Evolutionary conservation across 1,139 yeast genomes (phyloP), one percentile per base, ranked within the genome.

Genomic region (Pichia sp.): DNA sequence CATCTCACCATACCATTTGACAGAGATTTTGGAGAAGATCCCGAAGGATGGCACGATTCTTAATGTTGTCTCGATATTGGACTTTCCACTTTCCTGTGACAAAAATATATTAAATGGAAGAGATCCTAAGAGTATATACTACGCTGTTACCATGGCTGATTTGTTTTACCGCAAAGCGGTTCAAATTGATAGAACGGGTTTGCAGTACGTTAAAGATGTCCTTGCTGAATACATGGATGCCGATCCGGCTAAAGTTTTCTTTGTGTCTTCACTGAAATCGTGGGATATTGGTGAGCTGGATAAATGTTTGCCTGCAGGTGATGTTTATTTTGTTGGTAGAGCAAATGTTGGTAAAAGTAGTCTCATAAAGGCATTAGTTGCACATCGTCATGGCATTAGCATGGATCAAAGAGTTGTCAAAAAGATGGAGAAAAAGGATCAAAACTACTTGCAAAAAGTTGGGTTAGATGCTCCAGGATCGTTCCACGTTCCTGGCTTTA

Each of bases 311-410:
- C 66, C 72, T 1, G 51, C 60, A 7, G 64, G 64, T 18, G 66
- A 58, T 22, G 48, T 76, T 20, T 80, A 74, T 51, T 56, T 86
- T 24, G 62, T 85, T 11, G 96, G 96, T 2, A 69, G 69, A 45
- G 76, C 84, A 9, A 85, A 85, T 51, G 67, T 76, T 13, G 96
- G 96, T 1, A 86, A 86, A 54, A 76, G 93, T 1, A 66, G 81
- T 1, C 52, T 86, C 21, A 66, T 80, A 3, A 72, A 68, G 46
- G 53, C 72, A n/a, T 48, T 79, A 2, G 30, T 44, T 20, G 39
- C 36, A 10, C 27, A 34, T 15, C 2, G 20, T 6, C 9, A 37
- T 23, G 39, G 39, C 5, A 19, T 35, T 20, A 25, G 60, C 33
- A 35, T 53, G 9, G 53, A 55, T 24, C 36, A 44, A 22, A 32